Evolutionary conservation across 352 stramenopile species (phyloP).

Genomic region (Plasmopara muralis): DNA sequence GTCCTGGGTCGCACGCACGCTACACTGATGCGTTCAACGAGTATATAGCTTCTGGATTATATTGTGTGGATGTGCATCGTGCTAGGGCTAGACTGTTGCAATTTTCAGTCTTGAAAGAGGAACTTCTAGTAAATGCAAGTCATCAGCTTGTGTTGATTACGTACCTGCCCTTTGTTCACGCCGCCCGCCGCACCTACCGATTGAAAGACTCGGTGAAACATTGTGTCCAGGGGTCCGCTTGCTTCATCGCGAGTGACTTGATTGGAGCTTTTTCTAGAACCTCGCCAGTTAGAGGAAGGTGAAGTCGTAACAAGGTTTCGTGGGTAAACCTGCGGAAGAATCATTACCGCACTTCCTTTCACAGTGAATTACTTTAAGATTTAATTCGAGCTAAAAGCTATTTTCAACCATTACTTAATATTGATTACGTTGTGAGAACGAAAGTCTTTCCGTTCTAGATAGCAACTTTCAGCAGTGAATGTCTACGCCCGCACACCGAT

Average conservation of each 20-base stretch:
- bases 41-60: constrained; percentile 14
- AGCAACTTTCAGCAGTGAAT: constrained; percentile 37
- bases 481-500: constrained; percentile 75
- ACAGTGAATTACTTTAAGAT: constrained; percentile 3
- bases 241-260: constrained; percentile 15
- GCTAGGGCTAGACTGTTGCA: neutral
- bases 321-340: constrained; percentile 22
- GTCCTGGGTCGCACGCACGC: constrained; percentile 10
- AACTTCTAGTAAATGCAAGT: constrained; percentile 17
- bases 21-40: constrained; percentile 3
- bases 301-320: constrained; percentile 16
- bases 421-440: constrained; percentile 18
- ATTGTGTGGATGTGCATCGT: constrained; percentile 8
- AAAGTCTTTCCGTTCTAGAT: constrained; percentile 73
- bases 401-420: constrained; percentile 33
- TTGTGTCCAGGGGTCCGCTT: constrained; percentile 17
- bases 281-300: constrained; percentile 16
- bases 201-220: constrained; percentile 23
- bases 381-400: constrained; percentile 1
- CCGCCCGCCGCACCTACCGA: constrained; percentile 13
- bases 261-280: constrained; percentile 12
- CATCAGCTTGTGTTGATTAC: constrained; percentile 17
- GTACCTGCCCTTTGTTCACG: constrained; percentile 16
- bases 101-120: constrained; percentile 9
- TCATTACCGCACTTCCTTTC: constrained; percentile 16